Evolutionary conservation across 352 stramenopile genomes (phyloP).

Genomic region (Phytophthora gonapodyides): DNA sequence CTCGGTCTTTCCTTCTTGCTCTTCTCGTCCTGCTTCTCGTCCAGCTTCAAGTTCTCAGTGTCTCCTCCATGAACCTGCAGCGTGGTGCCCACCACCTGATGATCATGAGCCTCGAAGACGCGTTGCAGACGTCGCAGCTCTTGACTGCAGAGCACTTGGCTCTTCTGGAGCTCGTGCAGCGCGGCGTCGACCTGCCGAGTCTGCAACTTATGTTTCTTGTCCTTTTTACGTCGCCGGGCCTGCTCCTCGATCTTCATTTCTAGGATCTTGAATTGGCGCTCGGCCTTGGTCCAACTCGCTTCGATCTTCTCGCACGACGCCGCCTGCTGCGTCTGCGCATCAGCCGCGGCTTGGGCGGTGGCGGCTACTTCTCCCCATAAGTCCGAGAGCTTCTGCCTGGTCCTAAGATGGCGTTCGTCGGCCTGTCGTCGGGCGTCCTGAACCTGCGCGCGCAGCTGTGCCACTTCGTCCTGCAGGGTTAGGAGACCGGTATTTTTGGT

Average conservation of each 20-base stretch:
- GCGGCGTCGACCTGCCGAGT: constrained; percentile 1
- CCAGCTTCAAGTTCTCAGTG: neutral
- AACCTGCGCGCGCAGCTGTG: constrained; percentile 6
- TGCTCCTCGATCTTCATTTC: constrained; percentile 5
- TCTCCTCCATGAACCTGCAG: neutral
- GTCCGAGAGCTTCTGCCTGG: constrained; percentile 9
- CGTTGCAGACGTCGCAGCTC: constrained; percentile 23
- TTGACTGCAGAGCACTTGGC: constrained; percentile 1
- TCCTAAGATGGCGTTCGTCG: constrained; percentile 7
- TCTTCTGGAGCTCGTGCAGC: constrained; percentile 13
- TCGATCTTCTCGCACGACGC: neutral
- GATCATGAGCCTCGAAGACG: constrained; percentile 15
- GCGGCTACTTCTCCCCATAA: constrained; percentile 22
- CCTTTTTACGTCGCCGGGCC: neutral
- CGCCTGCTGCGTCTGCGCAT: constrained; percentile 13
- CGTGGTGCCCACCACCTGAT: constrained; percentile 4
- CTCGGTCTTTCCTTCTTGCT: neutral
- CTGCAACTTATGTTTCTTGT: neutral
- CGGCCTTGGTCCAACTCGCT: constrained; percentile 5
- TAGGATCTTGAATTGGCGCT: constrained; percentile 12
- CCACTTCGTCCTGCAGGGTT: constrained; percentile 7
- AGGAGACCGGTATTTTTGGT: neutral
- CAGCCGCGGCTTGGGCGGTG: constrained; percentile 2
- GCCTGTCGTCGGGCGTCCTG: constrained; percentile 2
- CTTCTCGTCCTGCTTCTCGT: neutral